Conservation (phyloP, 179 eudicot species). For the Spinacia oleracea region DNA sequence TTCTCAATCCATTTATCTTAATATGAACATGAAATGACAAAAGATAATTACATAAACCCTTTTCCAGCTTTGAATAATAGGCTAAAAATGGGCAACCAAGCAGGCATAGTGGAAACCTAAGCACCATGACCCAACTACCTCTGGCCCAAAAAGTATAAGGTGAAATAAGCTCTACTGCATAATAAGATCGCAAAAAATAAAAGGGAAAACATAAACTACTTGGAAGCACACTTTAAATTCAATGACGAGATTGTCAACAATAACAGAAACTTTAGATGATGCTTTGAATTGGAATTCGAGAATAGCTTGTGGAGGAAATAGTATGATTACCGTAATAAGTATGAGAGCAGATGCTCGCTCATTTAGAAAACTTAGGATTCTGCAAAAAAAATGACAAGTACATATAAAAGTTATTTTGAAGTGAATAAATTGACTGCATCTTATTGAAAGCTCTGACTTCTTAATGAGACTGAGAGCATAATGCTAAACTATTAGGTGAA, state of each 20-base stretch:
- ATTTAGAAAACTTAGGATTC: slow-evolving; percentile 72
- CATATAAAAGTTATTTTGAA: slow-evolving; percentile 4
- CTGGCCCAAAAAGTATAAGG: neutral
- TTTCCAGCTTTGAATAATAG: neutral
- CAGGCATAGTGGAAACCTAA: neutral
- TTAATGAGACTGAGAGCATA: neutral
- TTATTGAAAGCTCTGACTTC: neutral
- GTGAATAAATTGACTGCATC: slow-evolving; percentile 1
- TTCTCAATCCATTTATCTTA: too few relatives aligned
- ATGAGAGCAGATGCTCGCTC: slow-evolving; percentile 52
- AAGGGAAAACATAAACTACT: neutral
- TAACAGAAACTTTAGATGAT: neutral
- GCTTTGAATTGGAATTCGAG: neutral
- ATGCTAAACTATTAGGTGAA: neutral
- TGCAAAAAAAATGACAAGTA: slow-evolving; percentile 29
- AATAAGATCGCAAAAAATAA: neutral
- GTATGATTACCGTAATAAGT: slow-evolving; percentile 62
- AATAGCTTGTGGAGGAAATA: neutral
- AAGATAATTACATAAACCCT: too few relatives aligned
- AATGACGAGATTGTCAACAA: neutral
- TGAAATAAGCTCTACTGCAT: neutral
- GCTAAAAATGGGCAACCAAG: neutral
- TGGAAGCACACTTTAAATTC: neutral
- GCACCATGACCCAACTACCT: neutral
- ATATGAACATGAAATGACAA: too few relatives aligned